These are phyloP conservation scores for Hortiboletus campestris DNA, from an alignment of 768 basidiomycete genomes.

Conservation along the genomic window DNA sequence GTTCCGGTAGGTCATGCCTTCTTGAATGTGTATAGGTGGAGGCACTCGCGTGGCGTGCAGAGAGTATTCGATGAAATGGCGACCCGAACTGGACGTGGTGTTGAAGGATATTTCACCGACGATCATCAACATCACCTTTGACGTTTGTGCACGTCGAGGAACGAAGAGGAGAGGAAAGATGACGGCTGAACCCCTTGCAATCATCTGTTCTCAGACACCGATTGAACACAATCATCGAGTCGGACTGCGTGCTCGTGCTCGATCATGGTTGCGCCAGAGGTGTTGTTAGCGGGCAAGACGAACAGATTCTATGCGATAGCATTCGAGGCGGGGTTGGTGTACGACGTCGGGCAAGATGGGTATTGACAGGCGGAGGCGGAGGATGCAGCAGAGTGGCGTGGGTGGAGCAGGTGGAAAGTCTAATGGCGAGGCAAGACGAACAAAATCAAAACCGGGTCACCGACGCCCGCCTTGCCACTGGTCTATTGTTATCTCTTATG, in stretches of 20 bases:
- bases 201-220: constrained; percentile 55
- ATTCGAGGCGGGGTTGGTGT: constrained; percentile 55
- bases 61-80: constrained; percentile 73
- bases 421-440: background rate
- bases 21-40: background rate
- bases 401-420: background rate
- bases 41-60: constrained; percentile 31
- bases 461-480: background rate
- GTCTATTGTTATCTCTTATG: background rate
- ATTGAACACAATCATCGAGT: constrained; percentile 79
- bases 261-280: constrained; percentile 65
- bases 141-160: constrained; percentile 70
- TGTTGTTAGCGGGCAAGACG: constrained; percentile 51
- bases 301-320: constrained; percentile 62
- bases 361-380: background rate
- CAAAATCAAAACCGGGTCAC: background rate
- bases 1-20: constrained; percentile 53
- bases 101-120: constrained; percentile 70
- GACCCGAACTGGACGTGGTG: constrained; percentile 83
- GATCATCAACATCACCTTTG: constrained; percentile 72
- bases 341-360: background rate
- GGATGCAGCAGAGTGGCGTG: too few relatives aligned
- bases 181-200: background rate
- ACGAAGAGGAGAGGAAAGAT: background rate
- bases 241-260: constrained; percentile 77